Conservation (phyloP, 345 rosid species). For the Litchi chinensis region DNA sequence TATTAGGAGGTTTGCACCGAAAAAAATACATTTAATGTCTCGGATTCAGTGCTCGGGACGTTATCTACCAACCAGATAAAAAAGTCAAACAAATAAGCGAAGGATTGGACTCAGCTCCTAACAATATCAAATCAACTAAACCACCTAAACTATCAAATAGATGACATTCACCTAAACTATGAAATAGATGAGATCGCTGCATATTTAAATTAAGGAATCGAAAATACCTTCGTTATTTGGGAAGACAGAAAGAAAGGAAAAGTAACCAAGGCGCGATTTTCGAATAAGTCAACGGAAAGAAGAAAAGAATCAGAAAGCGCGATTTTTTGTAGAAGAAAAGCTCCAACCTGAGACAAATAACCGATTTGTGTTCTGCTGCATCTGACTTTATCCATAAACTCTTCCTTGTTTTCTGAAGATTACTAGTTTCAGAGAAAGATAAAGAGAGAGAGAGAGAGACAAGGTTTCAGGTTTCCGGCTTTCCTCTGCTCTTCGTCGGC, state of each 20-base stretch:
- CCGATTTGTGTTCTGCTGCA: conserved; percentile 3
- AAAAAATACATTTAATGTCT: too few species aligned
- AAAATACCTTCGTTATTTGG: conserved; percentile 1
- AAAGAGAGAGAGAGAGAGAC: background rate
- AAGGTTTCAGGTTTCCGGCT: background rate
- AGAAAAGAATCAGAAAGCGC: conserved; percentile 5
- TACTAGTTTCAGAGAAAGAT: background rate
- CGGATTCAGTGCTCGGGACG: too few species aligned
- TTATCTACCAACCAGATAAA: too few species aligned
- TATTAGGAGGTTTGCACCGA: too few species aligned
- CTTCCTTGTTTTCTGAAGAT: background rate
- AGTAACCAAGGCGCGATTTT: conserved; percentile 21
- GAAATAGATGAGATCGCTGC: background rate
- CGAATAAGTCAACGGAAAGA: conserved; percentile 1
- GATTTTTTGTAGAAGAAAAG: background rate
- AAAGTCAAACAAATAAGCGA: too few species aligned
- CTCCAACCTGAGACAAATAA: background rate
- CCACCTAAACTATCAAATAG: background rate
- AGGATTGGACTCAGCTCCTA: background rate
- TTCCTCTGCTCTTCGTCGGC: background rate
- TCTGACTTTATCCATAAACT: conserved; percentile 20
- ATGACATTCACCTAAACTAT: background rate
- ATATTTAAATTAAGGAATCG: too few species aligned
- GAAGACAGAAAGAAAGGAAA: conserved; percentile 13
- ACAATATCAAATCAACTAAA: background rate